Evolutionary conservation across 1,284 basidiomycete species (phyloP), one percentile per base, ranked within the genome.

Genomic region (Clitocybe nebularis): DNA sequence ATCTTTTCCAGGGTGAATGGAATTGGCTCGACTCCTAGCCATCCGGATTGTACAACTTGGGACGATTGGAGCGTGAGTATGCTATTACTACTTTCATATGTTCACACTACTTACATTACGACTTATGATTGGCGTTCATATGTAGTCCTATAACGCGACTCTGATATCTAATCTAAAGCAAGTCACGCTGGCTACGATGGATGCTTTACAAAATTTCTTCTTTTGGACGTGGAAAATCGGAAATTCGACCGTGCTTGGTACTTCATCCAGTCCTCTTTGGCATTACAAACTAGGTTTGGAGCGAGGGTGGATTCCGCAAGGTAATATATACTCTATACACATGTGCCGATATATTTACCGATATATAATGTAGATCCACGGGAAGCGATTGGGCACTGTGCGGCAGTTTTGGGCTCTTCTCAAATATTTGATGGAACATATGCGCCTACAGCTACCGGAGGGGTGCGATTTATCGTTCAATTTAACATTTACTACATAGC

Each of bases 181-280:
- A 43, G 79, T 85, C 49, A 77, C 81, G 3, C 55, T 81, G 39
- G 74, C 79, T 20, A 75, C 74, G 37, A 89, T 89, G 84, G 83
- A 86, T 54, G 79, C 84, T 13, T 68, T 88, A 6, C 74, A 83
- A 64, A 81, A 90, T 65, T 91, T 71, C 67, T 89, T 89, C 72
- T 89, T 86, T 74, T 91, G 87, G 88, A 90, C 87, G 1, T 92
- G 87, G 87, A 89, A 86, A 66, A 77, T 80, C 42, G 76, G 75
- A 22, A 75, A 79, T 53, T 81, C 77, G 9, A 67, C 72, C 0
- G 63, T 69, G 3, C 67, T 75, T 25, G 74, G 77, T 36, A 71
- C 68, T 20, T 75, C 82, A 30, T 77, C 79, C 43, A 74, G 81
- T 50, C 87, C 88, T 17, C 74, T 83, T 55, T 89, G 86, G 86